These are phyloP conservation scores for Thuja plicata DNA, from an alignment of 83 land plant genomes.

Conservation along the genomic window DNA sequence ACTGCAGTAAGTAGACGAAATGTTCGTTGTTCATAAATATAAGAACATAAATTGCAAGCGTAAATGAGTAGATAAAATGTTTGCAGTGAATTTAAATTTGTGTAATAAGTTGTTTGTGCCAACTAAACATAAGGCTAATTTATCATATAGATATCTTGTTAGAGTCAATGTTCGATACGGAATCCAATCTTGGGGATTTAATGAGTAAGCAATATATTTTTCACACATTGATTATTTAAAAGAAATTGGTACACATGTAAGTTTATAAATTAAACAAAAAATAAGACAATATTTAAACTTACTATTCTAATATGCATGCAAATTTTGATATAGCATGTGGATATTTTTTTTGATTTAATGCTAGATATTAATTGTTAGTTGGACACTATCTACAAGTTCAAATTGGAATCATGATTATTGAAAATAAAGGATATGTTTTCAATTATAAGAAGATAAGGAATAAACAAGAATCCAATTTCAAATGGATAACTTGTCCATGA, in stretches of 20 bases:
- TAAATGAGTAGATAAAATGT: not conserved
- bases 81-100: not conserved
- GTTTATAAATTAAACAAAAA: not conserved
- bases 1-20: not conserved
- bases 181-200: too few relatives aligned
- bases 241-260: not conserved
- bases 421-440: not conserved
- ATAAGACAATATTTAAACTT: not conserved
- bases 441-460: not conserved
- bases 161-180: too few relatives aligned
- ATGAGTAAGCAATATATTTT: not conserved
- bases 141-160: too few relatives aligned
- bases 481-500: too few relatives aligned
- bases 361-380: too few relatives aligned
- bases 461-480: not conserved
- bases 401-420: too few relatives aligned
- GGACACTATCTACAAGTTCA: not conserved
- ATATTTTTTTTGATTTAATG: too few relatives aligned
- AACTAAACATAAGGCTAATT: not conserved
- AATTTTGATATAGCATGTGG: not conserved
- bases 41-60: not conserved
- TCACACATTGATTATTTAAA: not conserved
- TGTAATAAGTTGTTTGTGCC: not conserved
- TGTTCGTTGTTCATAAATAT: not conserved
- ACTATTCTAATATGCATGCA: not conserved